These are phyloP conservation scores for Claviceps pusilla DNA, from an alignment of 2,329 filamentous ascomycete genomes.

Conservation along the genomic window DNA sequence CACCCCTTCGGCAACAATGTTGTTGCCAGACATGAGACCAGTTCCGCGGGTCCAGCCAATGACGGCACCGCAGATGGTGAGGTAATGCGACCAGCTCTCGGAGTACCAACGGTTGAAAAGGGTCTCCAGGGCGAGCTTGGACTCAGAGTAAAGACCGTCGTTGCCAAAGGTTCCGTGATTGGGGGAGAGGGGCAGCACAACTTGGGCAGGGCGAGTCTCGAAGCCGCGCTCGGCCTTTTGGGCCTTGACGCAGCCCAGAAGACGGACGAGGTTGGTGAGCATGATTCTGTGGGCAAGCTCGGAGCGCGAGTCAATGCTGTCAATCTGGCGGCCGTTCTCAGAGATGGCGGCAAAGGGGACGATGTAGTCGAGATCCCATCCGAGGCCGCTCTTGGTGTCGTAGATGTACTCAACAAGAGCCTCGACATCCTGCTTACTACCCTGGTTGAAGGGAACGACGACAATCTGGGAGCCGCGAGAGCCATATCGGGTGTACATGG, in stretches of 20 bases:
- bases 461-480: slow-evolving; percentile 90
- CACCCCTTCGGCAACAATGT: slow-evolving; percentile 90
- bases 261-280: slow-evolving; percentile 88
- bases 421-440: slow-evolving; percentile 94
- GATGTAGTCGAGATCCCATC: slow-evolving; percentile 95
- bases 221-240: slow-evolving; percentile 81
- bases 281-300: slow-evolving; percentile 98
- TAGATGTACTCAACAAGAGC: slow-evolving; percentile 93
- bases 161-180: slow-evolving; percentile 98
- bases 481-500: slow-evolving; percentile 92
- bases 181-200: slow-evolving; percentile 86
- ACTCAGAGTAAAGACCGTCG: slow-evolving; percentile 95
- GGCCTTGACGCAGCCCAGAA: slow-evolving; percentile 77
- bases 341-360: slow-evolving; percentile 95
- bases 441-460: slow-evolving; percentile 97
- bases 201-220: slow-evolving; percentile 90
- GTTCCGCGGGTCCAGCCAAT: slow-evolving; percentile 99
- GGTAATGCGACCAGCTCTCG: slow-evolving; percentile 92
- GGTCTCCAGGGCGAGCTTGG: slow-evolving; percentile 90
- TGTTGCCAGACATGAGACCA: slow-evolving; percentile 94
- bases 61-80: slow-evolving; percentile 94
- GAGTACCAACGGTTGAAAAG: slow-evolving; percentile 98
- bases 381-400: slow-evolving; percentile 85
- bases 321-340: slow-evolving; percentile 94
- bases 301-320: slow-evolving; percentile 90